Percentiles rank a stretch among this genome's conserved stretches.
Conservation (phyloP, 345 rosid genomes). For the Trapa bicornis region DNA sequence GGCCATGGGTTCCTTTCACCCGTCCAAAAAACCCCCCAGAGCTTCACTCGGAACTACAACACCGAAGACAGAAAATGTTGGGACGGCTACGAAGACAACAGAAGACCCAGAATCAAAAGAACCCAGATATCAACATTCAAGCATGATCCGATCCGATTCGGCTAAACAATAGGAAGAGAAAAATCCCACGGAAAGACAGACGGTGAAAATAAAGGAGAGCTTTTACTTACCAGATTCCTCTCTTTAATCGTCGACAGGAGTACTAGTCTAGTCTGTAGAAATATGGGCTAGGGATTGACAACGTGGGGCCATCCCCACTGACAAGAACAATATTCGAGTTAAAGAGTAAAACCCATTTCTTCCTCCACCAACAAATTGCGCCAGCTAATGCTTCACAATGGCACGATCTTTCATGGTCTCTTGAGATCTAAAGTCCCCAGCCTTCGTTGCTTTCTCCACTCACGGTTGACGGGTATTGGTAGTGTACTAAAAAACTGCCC, state of each 20-base stretch:
- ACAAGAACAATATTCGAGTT: neutral
- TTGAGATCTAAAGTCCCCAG: too few relatives aligned
- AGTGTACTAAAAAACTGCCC: too few relatives aligned
- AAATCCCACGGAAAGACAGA: neutral
- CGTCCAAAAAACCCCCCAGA: neutral
- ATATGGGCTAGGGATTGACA: slow-evolving; percentile 14
- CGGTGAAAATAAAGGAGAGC: neutral
- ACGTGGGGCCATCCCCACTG: slow-evolving; percentile 1
- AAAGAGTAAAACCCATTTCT: neutral
- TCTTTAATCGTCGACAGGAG: slow-evolving; percentile 16
- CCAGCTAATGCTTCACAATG: too few relatives aligned
- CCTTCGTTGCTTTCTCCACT: too few relatives aligned
- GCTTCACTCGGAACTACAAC: neutral
- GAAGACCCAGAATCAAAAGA: neutral
- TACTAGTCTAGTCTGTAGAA: slow-evolving; percentile 17
- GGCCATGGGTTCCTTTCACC: neutral
- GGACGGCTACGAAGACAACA: too few relatives aligned
- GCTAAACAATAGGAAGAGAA: neutral
- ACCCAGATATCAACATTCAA: neutral
- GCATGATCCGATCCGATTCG: neutral
- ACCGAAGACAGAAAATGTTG: neutral
- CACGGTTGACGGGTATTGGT: too few relatives aligned
- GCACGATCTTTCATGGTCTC: too few relatives aligned
- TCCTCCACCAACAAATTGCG: neutral
- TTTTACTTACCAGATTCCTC: slow-evolving; percentile 12